Evolutionary conservation across 306 rosid species (phyloP), one percentile per base, ranked within the genome.

Genomic region (Clitoria ternatea): DNA sequence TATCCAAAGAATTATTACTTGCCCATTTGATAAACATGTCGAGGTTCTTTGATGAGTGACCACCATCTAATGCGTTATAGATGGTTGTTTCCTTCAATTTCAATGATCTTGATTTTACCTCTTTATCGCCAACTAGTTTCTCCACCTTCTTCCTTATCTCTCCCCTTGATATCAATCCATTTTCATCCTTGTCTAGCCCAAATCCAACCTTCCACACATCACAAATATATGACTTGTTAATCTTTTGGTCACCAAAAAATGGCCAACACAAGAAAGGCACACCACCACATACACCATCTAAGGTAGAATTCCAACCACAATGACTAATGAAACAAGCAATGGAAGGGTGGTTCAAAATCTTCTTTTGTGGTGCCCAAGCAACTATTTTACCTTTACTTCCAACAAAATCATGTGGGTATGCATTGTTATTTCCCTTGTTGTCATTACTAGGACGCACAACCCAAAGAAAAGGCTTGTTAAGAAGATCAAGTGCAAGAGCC

Each of bases 211-310:
- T 74, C 83, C 77, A 84, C 42, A 59, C 70, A 36, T 74, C 77
- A 42, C 84, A 77, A 32, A 84, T 50, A 37, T 49, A 77, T 4
- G 47, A 62, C 59, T 26, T 43, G 24, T 73, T 40, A 8, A 32
- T 13, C 13, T 43, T 30, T 48, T 84, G 85, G 33, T 77, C 85
- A 5, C 54, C 72, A 50, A 69, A 66, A 53, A 35, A 70, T n/a
- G 82, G 85, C 82, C 85, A 83, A 45, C 82, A 83, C 52, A 80
- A 20, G 42, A 80, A 80, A 18, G 80, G 80, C 0, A 77, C 50
- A 35, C 78, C 85, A 54, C 20, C 54, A 48, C 43, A 36, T 14
- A 83, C 40, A 11, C 87, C 81, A 24, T 83, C 87, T 7, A 75
- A 6, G 3, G 53, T 44, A 2, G 82, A 81, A 29, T 77, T 81